A percentile compares a stretch with the other conserved stretches of the same genome.
phyloP scores from a whole-genome alignment of 345 rosid genomes.

The Eutrema heterophyllum region DNA sequence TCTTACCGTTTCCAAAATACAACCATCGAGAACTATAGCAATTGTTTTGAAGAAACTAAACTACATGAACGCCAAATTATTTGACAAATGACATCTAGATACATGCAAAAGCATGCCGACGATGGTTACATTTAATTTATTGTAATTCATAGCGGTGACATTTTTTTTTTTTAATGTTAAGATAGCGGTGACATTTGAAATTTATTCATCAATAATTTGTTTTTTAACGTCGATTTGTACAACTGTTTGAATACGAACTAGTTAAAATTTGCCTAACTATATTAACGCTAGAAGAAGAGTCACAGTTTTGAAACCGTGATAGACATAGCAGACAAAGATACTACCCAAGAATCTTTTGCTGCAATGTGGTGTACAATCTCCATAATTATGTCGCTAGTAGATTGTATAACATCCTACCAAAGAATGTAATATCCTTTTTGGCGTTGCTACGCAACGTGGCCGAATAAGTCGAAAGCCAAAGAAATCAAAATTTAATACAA shows the following conservation, averaged over 20 bases:
- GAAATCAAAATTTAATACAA: neutral
- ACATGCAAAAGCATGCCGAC: neutral
- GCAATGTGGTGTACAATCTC: too few species aligned
- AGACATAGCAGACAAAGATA: too few species aligned
- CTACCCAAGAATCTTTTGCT: too few species aligned
- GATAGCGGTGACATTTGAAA: too few species aligned
- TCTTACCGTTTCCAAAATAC: neutral
- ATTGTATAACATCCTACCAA: neutral
- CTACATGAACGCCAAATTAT: neutral
- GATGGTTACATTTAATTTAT: neutral
- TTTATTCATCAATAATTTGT: too few species aligned
- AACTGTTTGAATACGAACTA: neutral
- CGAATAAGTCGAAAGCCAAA: neutral
- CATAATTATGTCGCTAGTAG: too few species aligned
- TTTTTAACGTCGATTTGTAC: neutral
- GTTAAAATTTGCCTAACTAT: neutral
- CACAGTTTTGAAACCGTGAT: neutral
- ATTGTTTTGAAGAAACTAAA: neutral
- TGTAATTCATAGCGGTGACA: neutral
- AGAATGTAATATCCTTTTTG: neutral
- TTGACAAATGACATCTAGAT: neutral
- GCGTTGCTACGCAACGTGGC: neutral
- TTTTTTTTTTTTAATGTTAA: too few species aligned
- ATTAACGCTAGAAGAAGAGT: neutral
- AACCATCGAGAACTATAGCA: neutral